Evolutionary conservation across 164 flowering plant genomes (phyloP), one percentile per base, ranked within the genome.

Genomic region (Annona squamosa): DNA sequence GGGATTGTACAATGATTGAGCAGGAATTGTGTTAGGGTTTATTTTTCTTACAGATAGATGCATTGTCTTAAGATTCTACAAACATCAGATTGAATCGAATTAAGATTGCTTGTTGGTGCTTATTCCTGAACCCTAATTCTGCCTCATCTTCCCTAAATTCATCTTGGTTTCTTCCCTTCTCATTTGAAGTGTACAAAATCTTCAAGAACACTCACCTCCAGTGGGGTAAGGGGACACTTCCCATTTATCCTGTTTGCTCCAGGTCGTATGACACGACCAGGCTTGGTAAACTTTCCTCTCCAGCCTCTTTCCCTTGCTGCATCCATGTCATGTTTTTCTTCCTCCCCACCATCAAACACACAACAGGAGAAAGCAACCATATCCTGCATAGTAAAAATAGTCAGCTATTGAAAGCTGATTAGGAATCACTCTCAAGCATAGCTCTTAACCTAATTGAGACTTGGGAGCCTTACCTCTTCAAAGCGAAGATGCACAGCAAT

Each of bases 311-410:
- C 99, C 75, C 99, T 87, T 65, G 98, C 98, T 18, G 88, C 92
- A 68, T 76, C 79, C 99, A 95, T 95, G 70, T 89, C 93, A 70
- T n/a, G 63, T 61, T 73, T 84, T 75, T 95, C 99, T 83, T 86
- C 74, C 71, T 82, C 82, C 18, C 98, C 98, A 48, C 98, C 99
- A 86, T 93, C 98, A 87, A 83, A 95, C 59, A 89, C 79, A 82
- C 99, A 95, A 72, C 99, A 95, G 46, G 99, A 95, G 82, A 95
- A 95, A 67, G 99, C 99, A 80, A 95, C 97, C 99, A 95, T 95
- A 79, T 95, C 99, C 99, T 94, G 82, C 46, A 9, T 52, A 62
- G 7, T 37, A 44, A 13, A 17, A 65, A 13, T n/a, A 48, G 42
- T 3, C 37, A 26, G 37, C 37, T 26, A 26, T 26, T 26, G 37